These are phyloP conservation scores for Apiospora koreana DNA, from an alignment of 2,329 filamentous ascomycete species.

Conservation along the genomic window DNA sequence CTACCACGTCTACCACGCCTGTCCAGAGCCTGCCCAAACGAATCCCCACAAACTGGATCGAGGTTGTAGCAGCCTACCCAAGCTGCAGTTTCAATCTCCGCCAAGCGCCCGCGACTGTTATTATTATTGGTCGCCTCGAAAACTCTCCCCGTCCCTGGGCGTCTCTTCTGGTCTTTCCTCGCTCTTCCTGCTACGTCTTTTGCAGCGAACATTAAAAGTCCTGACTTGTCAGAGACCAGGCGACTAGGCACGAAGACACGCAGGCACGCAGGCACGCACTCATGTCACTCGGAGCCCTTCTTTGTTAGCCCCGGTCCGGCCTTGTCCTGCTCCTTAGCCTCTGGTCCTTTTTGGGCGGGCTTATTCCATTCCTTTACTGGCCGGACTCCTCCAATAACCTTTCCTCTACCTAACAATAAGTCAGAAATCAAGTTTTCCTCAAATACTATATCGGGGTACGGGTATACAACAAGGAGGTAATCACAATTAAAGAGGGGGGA, in stretches of 20 bases:
- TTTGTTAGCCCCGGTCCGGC: conserved; percentile 6
- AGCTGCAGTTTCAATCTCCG: conserved; percentile 6
- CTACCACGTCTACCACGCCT: no score
- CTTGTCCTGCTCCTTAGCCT: conserved; percentile 5
- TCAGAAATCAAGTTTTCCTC: conserved; percentile 1
- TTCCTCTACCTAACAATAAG: neutral
- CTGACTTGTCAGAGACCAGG: conserved; percentile 5
- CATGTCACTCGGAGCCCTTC: conserved; percentile 2
- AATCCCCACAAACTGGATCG: conserved; percentile 9
- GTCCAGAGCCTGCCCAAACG: no score
- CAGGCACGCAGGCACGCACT: no score
- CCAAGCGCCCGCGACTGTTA: neutral
- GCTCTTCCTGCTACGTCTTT: neutral
- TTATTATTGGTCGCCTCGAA: conserved; percentile 6
- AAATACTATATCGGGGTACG: neutral
- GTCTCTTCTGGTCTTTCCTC: conserved; percentile 2
- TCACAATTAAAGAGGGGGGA: neutral
- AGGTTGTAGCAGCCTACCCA: conserved; percentile 7
- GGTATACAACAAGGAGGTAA: neutral
- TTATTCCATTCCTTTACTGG: conserved; percentile 3
- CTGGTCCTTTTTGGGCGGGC: conserved; percentile 1
- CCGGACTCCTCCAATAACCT: conserved; percentile 5
- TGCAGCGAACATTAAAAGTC: neutral
- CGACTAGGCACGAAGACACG: no score
- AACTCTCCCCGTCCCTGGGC: neutral